Evolutionary conservation across 257 asterid species (phyloP).

Genomic region (Solanum phureja): DNA sequence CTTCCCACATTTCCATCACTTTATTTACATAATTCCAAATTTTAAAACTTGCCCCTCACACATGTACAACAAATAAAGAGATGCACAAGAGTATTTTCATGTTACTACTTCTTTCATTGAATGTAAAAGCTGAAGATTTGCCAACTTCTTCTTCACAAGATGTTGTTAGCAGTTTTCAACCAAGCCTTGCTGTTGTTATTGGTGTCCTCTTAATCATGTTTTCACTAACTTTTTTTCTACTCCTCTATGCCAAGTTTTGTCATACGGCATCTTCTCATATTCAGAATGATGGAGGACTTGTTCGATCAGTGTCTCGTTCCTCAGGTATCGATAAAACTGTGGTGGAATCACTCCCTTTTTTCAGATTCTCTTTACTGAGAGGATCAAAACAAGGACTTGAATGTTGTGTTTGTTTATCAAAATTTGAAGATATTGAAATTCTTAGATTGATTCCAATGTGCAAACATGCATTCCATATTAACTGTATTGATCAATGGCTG

Average conservation of each 20-base stretch:
- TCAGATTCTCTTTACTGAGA: constrained; percentile 20
- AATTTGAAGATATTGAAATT: constrained; percentile 23
- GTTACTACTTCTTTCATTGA: neutral
- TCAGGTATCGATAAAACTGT: constrained; percentile 24
- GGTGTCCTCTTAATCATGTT: constrained; percentile 59
- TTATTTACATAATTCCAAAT: neutral
- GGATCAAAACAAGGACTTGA: constrained; percentile 28
- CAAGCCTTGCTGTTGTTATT: constrained; percentile 63
- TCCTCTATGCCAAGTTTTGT: constrained; percentile 73
- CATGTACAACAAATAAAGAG: neutral
- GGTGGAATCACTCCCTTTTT: constrained; percentile 24
- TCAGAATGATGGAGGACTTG: constrained; percentile 30
- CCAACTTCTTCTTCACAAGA: constrained; percentile 10
- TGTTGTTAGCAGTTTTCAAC: constrained; percentile 37
- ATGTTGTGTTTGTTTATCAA: constrained; percentile 21
- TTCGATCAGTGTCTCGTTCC: constrained; percentile 13
- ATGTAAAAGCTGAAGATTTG: constrained; percentile 11
- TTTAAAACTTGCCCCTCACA: neutral
- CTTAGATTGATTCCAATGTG: constrained; percentile 25
- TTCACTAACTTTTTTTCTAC: constrained; percentile 50
- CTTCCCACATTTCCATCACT: constrained; percentile 16
- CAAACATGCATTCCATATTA: constrained; percentile 26
- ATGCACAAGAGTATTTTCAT: constrained; percentile 4
- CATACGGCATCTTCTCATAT: constrained; percentile 6
- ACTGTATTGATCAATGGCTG: constrained; percentile 27